Evolutionary conservation across 1,284 basidiomycete genomes (phyloP).

Genomic region (Singerocomus inundabilis): DNA sequence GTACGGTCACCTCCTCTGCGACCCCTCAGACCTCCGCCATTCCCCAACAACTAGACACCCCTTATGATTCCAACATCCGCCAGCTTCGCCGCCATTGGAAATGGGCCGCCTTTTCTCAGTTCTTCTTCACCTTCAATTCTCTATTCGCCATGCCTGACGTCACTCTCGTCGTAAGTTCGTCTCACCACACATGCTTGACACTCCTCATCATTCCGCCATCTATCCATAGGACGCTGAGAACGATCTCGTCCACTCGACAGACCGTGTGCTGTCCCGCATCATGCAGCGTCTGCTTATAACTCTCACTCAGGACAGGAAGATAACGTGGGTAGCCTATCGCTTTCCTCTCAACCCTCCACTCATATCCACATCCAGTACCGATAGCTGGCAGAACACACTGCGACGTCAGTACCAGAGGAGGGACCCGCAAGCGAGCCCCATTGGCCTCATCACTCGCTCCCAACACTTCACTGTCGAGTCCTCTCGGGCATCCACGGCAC

Average conservation of each 20-base stretch:
- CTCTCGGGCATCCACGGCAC: constrained; percentile 29
- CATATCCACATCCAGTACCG: constrained; percentile 43
- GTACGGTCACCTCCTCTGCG: constrained; percentile 26
- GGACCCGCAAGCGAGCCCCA: constrained; percentile 65
- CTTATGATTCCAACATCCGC: constrained; percentile 44
- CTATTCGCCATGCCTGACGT: constrained; percentile 67
- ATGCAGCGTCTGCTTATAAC: constrained; percentile 71
- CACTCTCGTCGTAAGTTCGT: constrained; percentile 53
- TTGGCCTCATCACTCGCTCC: constrained; percentile 46
- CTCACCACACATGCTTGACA: background rate
- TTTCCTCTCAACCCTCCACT: constrained; percentile 13
- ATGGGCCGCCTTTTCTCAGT: constrained; percentile 82
- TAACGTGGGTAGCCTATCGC: constrained; percentile 53
- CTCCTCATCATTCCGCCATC: constrained; percentile 10
- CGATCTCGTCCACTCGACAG: constrained; percentile 62
- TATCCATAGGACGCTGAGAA: constrained; percentile 67
- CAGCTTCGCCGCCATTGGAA: constrained; percentile 67
- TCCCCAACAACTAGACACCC: constrained; percentile 28
- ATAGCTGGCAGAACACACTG: constrained; percentile 73
- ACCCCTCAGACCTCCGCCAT: constrained; percentile 26
- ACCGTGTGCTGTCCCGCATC: constrained; percentile 62
- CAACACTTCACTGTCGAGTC: constrained; percentile 24
- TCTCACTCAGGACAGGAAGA: constrained; percentile 77
- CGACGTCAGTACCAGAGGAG: constrained; percentile 72
- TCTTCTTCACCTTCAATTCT: constrained; percentile 72